Evolutionary conservation across 129 eudicot genomes (phyloP), one percentile per base, ranked within the genome.

Genomic region (Lonicera japonica): DNA sequence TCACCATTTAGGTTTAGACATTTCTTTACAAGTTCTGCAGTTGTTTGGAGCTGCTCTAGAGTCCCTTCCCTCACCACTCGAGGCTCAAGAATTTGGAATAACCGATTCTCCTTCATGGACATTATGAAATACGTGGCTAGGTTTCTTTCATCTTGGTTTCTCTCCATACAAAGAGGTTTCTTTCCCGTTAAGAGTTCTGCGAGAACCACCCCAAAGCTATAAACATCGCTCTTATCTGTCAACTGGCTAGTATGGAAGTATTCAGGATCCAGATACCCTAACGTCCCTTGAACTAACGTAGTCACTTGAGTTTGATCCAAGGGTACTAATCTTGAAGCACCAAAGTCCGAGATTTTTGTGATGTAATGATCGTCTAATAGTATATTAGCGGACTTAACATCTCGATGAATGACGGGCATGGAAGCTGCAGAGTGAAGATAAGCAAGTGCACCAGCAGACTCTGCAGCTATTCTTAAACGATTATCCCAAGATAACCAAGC

Each of bases 231-330:
- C 59, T 82, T 81, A 0, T 69, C 80, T 0, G 86, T 83, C 48
- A 83, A 40, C 25, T 79, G 75, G 11, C 90, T 60, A 6, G 83
- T 58, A n/a, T 55, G 74, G 45, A 84, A 76, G 56, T 71, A 84
- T 19, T 84, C 79, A 0, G 86, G 86, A 62, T 80, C 90, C 43
- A 84, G 53, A 41, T 83, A 83, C 24, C 89, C 89, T 40, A 76
- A 13, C 0, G 86, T 76, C 13, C 90, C 81, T 67, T 72, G 83
- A 7, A 79, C 83, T 23, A 73, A 52, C 17, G 86, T 84, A 2
- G 74, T 20, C 3, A 80, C 75, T 58, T 78, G 71, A 14, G 72
- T 60, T 75, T 78, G 79, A 68, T 82, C 79, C 36, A 70, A 41
- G 0, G 88, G 71, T 16, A 74, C 58, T 20, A 82, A 56, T 57